These are phyloP conservation scores for Diaporthe aspalathi DNA, from an alignment of 2,329 filamentous ascomycete genomes.

Conservation along the genomic window DNA sequence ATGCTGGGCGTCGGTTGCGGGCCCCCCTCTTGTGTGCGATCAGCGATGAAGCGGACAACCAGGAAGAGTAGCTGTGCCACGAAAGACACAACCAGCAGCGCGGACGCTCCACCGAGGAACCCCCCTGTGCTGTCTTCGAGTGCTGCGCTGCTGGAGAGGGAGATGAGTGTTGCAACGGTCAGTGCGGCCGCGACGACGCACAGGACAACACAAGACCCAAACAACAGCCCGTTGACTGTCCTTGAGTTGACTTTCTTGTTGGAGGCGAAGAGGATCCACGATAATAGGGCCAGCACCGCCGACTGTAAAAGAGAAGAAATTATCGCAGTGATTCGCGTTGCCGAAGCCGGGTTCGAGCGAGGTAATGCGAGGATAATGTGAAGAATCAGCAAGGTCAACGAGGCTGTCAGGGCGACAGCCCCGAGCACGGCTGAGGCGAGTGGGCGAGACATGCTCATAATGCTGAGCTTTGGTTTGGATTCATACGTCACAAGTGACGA, in stretches of 20 bases:
- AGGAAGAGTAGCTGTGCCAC: slow-evolving; percentile 62
- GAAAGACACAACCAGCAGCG: slow-evolving; percentile 59
- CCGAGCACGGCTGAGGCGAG: slow-evolving; percentile 53
- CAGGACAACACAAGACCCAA: slow-evolving; percentile 52
- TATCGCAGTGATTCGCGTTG: slow-evolving; percentile 51
- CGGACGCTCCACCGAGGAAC: slow-evolving; percentile 58
- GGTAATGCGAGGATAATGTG: slow-evolving; percentile 54
- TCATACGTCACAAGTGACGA: slow-evolving; percentile 34
- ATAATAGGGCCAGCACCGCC: slow-evolving; percentile 51
- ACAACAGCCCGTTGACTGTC: slow-evolving; percentile 49
- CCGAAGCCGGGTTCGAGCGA: slow-evolving; percentile 45
- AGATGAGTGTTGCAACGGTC: slow-evolving; percentile 58
- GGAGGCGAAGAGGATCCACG: slow-evolving; percentile 47
- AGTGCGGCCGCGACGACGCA: slow-evolving; percentile 59
- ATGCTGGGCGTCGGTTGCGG: slow-evolving; percentile 47
- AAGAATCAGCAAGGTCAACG: slow-evolving; percentile 53
- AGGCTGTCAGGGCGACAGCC: slow-evolving; percentile 51
- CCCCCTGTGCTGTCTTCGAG: slow-evolving; percentile 48
- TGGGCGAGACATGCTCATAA: slow-evolving; percentile 31
- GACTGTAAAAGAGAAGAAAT: slow-evolving; percentile 53
- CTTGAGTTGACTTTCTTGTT: slow-evolving; percentile 39
- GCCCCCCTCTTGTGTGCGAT: slow-evolving; percentile 48
- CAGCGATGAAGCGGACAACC: slow-evolving; percentile 55
- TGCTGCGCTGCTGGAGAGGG: slow-evolving; percentile 51
- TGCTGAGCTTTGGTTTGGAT: slow-evolving; percentile 29